phyloP scores from a whole-genome alignment of 2,329 filamentous ascomycete species.

The Seiridium cupressi region DNA sequence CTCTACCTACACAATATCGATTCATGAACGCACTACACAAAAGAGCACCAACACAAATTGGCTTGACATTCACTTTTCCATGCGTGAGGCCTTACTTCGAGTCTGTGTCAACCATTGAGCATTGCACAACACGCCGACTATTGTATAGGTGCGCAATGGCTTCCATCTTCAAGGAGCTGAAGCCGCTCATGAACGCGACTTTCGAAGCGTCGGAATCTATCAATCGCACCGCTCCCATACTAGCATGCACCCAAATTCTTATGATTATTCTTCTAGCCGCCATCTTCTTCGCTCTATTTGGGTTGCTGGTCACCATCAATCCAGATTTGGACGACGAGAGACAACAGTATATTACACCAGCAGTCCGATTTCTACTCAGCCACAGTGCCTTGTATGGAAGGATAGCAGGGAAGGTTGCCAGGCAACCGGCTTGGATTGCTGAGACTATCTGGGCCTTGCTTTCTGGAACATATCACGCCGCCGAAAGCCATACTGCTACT shows the following conservation, averaged over 20 bases:
- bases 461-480: background rate
- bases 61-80: no score
- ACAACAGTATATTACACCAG: background rate
- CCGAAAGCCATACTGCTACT: no score
- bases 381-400: background rate
- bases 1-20: no score
- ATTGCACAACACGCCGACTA: no score
- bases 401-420: background rate
- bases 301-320: background rate
- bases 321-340: background rate
- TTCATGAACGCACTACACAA: no score
- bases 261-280: background rate
- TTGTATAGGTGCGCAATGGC: background rate
- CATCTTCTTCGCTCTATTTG: background rate
- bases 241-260: slow-evolving; percentile 2
- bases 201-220: background rate
- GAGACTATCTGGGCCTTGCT: background rate
- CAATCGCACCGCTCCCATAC: slow-evolving; percentile 2
- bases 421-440: background rate
- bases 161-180: slow-evolving; percentile 1
- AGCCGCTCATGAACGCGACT: background rate
- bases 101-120: no score
- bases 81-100: no score
- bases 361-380: background rate
- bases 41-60: no score